Base-by-base conservation (phyloP, 257 asterid species). In the Nicotiana otophora region DNA sequence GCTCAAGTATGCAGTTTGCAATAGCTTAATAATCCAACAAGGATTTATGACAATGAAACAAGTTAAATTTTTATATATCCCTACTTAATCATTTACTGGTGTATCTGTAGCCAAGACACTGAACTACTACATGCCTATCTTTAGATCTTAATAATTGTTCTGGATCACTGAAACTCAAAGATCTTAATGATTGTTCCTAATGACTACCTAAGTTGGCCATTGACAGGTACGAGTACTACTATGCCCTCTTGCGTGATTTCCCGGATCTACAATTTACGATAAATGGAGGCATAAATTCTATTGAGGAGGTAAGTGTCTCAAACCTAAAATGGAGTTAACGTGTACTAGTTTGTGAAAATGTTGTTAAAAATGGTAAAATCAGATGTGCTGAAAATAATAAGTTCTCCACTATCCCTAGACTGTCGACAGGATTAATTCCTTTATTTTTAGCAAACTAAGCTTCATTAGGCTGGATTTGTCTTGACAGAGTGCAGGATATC, bases 221-320 rank as follows among this genome's bases (percentile, higher is more conserved):
- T 26, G 80, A 74, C 91, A 94, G 99, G 89, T 96, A 94, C 48
- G 99, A 96, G 89, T 96, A 87, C 90, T 96, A 85, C 91, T 96
- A 94, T 90, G 99, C 97, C 79, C 95, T 96, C 36, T 91, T 92
- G 86, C 99, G 99, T 63, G 99, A 96, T 92, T 96, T 96, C 83
- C 99, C 99, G 65, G 93, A 94, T 88, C 84, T 96, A 81, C 95
- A 82, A 83, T 96, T 96, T 86, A 96, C 98, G 77, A 91, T 96
- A 68, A 96, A 96, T 87, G 99, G 99, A 81, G 99, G 99, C 86
- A 94, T 96, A 84, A 93, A 90, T 83, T 89, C 98, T 46, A 78
- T 93, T 60, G 90, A 88, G 83, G 99, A 96, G 97, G 99, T 95
- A 86, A 85, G 66, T 78, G 80, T 82, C 83, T 65, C 53, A 55